Base-by-base conservation (phyloP, 2,329 filamentous ascomycete genomes). In the Bipolaris zeicola region DNA sequence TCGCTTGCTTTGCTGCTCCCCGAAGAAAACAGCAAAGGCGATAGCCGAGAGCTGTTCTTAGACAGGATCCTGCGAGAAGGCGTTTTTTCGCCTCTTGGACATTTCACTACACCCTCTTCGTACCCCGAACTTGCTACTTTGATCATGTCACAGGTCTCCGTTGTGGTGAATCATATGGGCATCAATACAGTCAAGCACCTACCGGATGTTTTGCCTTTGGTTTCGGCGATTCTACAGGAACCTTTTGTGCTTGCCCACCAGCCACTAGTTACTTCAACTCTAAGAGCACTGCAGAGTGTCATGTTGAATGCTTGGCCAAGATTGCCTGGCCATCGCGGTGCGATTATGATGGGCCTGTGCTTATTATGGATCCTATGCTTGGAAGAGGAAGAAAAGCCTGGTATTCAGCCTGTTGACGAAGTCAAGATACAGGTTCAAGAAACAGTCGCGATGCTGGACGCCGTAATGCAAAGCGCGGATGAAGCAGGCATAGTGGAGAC, bases 261-360 rank as follows among this genome's bases (percentile, higher is more conserved):
- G 1, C 76, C 80, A 0, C 77, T 88, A 1, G 75, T 92, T 1
- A 50, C 81, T 0, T 79, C 83, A 0, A 82, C 86, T 0, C 73
- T 82, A 2, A 71, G 78, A 16, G 81, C 86, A 1, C 66, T 91
- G 20, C 82, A 86, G 50, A 76, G 78, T 0, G 77, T 89, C 13
- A 77, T 96, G 10, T 63, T 82, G 11, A 87, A 83, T 57, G 86
- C 85, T 56, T 92, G 91, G 87, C 89, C 90, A 10, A 81, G 91
- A 4, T 78, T 96, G 5, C 75, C 79, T 48, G 76, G 78, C 28
- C 87, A 90, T 78, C 79, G 85, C 26, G 85, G 83, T 3, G 86
- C 89, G 57, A 77, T 94, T 5, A 72, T 92, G 43, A 84, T 83
- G 62, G 85, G 84, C 0, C 61, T 91, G 1, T 67, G 69, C 37